Conservation (phyloP, 768 basidiomycete species). For the Coprinopsis sp. region DNA sequence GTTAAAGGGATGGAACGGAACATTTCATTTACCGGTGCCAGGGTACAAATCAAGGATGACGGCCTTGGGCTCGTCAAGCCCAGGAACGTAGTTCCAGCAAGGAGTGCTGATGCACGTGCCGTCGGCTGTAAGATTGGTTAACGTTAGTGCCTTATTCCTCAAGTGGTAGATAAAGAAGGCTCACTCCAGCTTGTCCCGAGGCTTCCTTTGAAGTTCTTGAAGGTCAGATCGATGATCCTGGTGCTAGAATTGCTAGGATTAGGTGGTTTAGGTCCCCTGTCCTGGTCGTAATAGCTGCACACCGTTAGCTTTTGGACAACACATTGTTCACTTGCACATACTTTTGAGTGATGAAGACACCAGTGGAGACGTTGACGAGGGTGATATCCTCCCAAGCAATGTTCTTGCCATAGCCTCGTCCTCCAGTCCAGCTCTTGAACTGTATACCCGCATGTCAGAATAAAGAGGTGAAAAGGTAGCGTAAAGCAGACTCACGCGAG, state of each 20-base stretch:
- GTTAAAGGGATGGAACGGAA: too few relatives aligned
- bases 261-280: constrained; percentile 29
- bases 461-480: background rate
- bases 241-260: constrained; percentile 32
- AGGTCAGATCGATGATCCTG: constrained; percentile 29
- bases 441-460: constrained; percentile 10
- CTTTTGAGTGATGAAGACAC: constrained; percentile 45
- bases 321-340: constrained; percentile 13
- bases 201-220: constrained; percentile 32
- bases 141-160: background rate
- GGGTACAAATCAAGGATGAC: constrained; percentile 35
- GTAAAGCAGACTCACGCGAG: constrained; percentile 25
- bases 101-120: constrained; percentile 35
- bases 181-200: constrained; percentile 34
- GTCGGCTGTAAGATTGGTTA: constrained; percentile 24
- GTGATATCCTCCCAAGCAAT: constrained; percentile 44
- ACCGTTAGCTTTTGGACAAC: background rate
- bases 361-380: constrained; percentile 39
- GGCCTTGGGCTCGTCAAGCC: constrained; percentile 28
- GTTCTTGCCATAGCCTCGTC: constrained; percentile 42
- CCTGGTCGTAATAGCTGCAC: constrained; percentile 49
- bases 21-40: constrained; percentile 24
- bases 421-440: constrained; percentile 49
- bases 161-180: constrained; percentile 11
- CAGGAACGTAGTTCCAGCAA: constrained; percentile 36